Evolutionary conservation across 352 stramenopile genomes (phyloP), one percentile per base, ranked within the genome.

Genomic region (Hyaloperonospora arabidopsidis): DNA sequence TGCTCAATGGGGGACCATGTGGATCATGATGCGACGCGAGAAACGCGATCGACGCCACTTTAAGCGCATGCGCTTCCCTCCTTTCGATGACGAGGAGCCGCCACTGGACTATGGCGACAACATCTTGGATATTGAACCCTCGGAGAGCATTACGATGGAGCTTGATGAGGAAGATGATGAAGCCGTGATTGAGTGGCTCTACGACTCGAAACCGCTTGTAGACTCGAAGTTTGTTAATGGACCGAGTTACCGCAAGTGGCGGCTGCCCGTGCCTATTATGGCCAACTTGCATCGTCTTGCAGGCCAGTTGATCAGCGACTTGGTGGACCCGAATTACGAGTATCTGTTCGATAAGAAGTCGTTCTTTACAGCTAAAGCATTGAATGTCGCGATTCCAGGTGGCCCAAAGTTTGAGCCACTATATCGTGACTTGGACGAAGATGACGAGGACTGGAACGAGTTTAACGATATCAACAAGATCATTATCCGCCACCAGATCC

Each of bases 401-500:
- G 97, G 97, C 8, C 97, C 97, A 13, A 99, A 99, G 78, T 99
- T 99, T 64, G 97, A 99, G 71, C 97, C 97, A 13, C 76, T 99
- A 15, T 99, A 97, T 65, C 87, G 95, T n/a, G 97, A 99, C 71
- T 61, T 97, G 11, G 94, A 98, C 52, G 91, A 98, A 45, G 95
- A 98, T 49, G 97, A 99, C 55, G 96, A 99, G 60, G 97, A 99
- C 76, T 99, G 97, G 97, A 99, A 99, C 79, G 97, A 99, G 69
- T 99, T 99, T 75, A 99, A 99, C 61, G 97, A 99, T 72, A 98
- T 99, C 68, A 98, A 98, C 74, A 99, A 99, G 76, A 99, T 99
- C 67, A 98, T 99, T 68, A 98, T 99, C 62, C 93, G 97, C 5
- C 87, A 98, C 68, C 95, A 97, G 60, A 99, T 99, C 65, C 87